Percentiles rank a stretch among this genome's conserved stretches.
Evolutionary conservation across 164 flowering plant species (phyloP).

Genomic region (Aristolochia fimbriata): DNA sequence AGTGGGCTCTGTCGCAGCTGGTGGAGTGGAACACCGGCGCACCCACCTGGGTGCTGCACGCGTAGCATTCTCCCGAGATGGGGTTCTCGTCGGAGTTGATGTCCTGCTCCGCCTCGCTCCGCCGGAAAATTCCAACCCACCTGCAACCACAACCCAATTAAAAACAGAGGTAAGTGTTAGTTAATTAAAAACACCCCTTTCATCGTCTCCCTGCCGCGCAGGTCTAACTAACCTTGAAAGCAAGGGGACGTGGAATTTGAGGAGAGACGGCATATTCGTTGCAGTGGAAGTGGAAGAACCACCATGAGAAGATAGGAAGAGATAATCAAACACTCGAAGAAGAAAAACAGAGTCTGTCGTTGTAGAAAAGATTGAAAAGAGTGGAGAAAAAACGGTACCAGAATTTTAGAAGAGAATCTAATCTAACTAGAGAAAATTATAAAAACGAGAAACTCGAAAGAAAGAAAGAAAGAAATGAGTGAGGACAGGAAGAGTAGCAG

Average conservation of each 20-base stretch:
- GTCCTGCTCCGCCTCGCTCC: slow-evolving; percentile 1
- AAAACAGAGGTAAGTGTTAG: slow-evolving; percentile 1
- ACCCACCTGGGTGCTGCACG: slow-evolving; percentile 91
- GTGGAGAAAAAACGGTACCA: background rate
- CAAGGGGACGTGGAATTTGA: slow-evolving; percentile 8
- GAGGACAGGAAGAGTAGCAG: background rate
- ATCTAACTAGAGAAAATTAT: background rate
- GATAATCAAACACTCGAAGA: background rate
- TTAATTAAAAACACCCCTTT: too few relatives aligned
- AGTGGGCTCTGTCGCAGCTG: slow-evolving; percentile 68
- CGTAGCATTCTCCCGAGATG: slow-evolving; percentile 65
- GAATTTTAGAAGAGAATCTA: too few relatives aligned
- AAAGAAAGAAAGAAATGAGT: background rate
- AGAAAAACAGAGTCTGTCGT: background rate
- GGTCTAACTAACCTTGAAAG: background rate
- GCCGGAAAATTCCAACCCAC: slow-evolving; percentile 1
- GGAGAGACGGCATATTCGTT: background rate
- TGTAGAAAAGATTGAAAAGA: background rate
- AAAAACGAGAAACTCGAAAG: background rate
- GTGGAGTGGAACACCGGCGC: slow-evolving; percentile 94
- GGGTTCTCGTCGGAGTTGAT: slow-evolving; percentile 15
- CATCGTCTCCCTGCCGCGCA: too few relatives aligned
- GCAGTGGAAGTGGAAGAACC: slow-evolving; percentile 1
- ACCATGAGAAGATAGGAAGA: slow-evolving; percentile 5
- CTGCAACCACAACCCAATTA: slow-evolving; percentile 1